Evolutionary conservation across 1,284 basidiomycete genomes (phyloP), one percentile per base, ranked within the genome.

Genomic region (Kwoniella shivajii): DNA sequence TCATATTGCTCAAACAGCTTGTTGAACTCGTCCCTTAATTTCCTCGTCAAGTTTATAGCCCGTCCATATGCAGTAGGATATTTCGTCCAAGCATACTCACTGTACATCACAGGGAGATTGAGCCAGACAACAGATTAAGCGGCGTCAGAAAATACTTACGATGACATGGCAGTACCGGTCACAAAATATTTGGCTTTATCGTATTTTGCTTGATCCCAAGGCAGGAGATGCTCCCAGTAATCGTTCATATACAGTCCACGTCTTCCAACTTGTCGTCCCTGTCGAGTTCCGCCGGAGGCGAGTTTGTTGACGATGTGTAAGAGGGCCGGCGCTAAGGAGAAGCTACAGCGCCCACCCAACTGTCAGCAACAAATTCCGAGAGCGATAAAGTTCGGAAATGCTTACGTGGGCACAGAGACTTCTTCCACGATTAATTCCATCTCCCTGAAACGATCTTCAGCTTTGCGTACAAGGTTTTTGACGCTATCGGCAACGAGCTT

Each of bases 351-450:
- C n/a, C n/a, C n/a, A 36, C 9, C 38, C 6, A 18, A 7, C 13
- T 27, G 44, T 39, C 31, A 30, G 9, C 48, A 10, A n/a, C 11
- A 36, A 13, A 26, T 13, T n/a, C 24, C 27, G 18, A 30, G 45
- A 60, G 51, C 14, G 56, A 59, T 48, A 57, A 64, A 6, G 65
- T 54, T 22, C 48, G 51, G 63, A 53, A 4, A 36, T 57, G 44
- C 66, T 46, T 13, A 60, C 54, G 62, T 78, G 72, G 79, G 78
- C n/a, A 79, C 64, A 6, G 76, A 78, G 3, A 80, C 73, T 37
- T 81, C 79, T 18, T 77, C 68, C 1, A 82, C 78, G 6, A 68
- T 70, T 3, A 80, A 80, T 9, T 80, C 81, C 7, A 82, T 67
- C 3, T 66, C 64, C 46, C 58, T 55, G 46, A 80, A 80, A 44